Evolutionary conservation across 441 rosid species (phyloP).

Genomic region (Aquilaria agallochum): DNA sequence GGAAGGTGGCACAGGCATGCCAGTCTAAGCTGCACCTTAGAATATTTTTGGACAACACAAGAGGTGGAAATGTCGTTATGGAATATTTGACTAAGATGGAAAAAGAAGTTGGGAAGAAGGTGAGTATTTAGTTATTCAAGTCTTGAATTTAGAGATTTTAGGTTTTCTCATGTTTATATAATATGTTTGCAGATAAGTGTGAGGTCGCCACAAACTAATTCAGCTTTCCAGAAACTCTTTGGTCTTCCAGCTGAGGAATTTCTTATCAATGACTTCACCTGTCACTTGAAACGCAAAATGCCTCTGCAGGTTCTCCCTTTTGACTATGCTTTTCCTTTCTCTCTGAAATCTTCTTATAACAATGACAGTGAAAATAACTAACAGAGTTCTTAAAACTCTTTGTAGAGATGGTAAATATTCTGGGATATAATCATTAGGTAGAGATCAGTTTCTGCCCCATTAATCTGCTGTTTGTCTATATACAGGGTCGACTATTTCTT

Average conservation of each 20-base stretch:
- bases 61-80: conserved; percentile 76
- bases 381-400: no score
- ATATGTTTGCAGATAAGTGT: conserved; percentile 58
- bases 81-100: conserved; percentile 94
- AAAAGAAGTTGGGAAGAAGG: conserved; percentile 99
- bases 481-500: conserved; percentile 91
- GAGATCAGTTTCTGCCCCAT: conserved; percentile 6
- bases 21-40: conserved; percentile 89
- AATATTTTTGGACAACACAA: conserved; percentile 85
- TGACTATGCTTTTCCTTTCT: conserved; percentile 5
- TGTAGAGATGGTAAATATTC: no score
- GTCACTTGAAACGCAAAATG: conserved; percentile 95
- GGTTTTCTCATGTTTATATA: conserved; percentile 16
- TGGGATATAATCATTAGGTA: no score
- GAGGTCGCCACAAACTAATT: conserved; percentile 96
- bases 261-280: conserved; percentile 94
- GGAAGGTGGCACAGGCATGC: conserved; percentile 90
- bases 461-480: conserved; percentile 14
- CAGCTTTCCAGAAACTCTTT: conserved; percentile 96
- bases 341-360: not conserved
- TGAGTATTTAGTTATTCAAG: conserved; percentile 23
- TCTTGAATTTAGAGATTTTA: conserved; percentile 11
- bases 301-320: conserved; percentile 70
- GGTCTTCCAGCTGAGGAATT: conserved; percentile 93
- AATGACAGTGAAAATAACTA: no score